These are phyloP conservation scores for Picea glauca DNA, from an alignment of 75 land plant species.

Conservation along the genomic window DNA sequence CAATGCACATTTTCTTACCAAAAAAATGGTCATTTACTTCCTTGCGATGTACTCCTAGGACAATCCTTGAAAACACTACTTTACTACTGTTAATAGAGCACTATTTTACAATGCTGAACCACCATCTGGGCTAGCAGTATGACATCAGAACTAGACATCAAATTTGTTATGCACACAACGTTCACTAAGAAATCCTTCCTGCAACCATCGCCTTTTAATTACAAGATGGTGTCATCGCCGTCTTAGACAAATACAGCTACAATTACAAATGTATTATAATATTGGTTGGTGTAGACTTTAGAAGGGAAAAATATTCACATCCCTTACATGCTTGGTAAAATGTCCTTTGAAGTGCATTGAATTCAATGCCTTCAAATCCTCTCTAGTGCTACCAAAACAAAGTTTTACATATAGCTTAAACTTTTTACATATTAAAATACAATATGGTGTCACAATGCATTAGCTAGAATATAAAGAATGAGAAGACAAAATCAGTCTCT, in stretches of 20 bases:
- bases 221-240: background rate
- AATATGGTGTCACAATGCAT: constrained; percentile 3
- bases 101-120: background rate
- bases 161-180: background rate
- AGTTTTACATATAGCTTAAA: background rate
- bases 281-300: background rate
- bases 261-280: background rate
- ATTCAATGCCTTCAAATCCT: no score
- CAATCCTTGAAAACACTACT: background rate
- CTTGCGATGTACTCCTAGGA: background rate
- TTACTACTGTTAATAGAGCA: background rate
- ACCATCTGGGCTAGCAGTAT: background rate
- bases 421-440: constrained; percentile 7
- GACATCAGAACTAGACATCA: background rate
- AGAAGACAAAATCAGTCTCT: constrained; percentile 9
- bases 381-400: background rate
- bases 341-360: background rate
- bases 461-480: background rate
- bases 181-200: background rate
- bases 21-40: background rate
- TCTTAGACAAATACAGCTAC: background rate
- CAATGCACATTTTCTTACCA: background rate
- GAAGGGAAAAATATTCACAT: background rate
- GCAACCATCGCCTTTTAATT: background rate
- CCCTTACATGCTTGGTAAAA: background rate